Base-by-base conservation (phyloP, 805 yeast genomes). In the Dipodascus geniculatus region DNA sequence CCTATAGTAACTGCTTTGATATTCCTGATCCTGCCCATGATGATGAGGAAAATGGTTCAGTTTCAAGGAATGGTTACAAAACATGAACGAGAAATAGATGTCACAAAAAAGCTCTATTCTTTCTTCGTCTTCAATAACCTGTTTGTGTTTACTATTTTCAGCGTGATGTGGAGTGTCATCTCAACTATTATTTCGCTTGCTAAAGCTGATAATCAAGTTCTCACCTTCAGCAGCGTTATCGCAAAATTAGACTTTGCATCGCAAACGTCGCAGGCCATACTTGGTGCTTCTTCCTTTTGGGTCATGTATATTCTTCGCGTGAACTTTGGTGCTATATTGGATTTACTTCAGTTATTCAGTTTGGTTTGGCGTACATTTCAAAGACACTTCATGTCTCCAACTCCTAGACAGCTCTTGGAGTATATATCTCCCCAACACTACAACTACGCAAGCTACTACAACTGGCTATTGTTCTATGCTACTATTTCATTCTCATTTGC, bases 261-360 rank as follows among this genome's bases (percentile, higher is more conserved):
- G 23, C 71, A 71, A 22, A 57, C 67, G 8, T 61, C 72, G 1
- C 63, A 64, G 2, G 68, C 74, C 2, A 63, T 71, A 35, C 65
- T 71, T 47, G 63, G 64, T 49, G 62, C 71, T 17, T 68, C 73
- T 3, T 65, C 71, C 6, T 71, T 71, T 58, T 71, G 74, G 74
- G 71, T 70, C 22, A 64, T 69, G 68, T 71, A 70, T 56, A 54
- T 69, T 2, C 53, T 71, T 17, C 61, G 68, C 17, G 65, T 65
- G 14, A 59, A 65, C 31, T 35, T 69, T 14, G 71, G 65, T 9
- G 56, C 67, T 4, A 54, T 66, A 22, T 51, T 67, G 2, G 67
- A 63, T 49, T 54, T 69, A 4, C 56, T 69, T 16, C 72, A 69
- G 55, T 59, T 64, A 2, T 16, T 64, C 31, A 53, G 60, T 2